These are phyloP conservation scores for Microcos paniculata DNA, from an alignment of 345 rosid genomes.

Conservation along the genomic window DNA sequence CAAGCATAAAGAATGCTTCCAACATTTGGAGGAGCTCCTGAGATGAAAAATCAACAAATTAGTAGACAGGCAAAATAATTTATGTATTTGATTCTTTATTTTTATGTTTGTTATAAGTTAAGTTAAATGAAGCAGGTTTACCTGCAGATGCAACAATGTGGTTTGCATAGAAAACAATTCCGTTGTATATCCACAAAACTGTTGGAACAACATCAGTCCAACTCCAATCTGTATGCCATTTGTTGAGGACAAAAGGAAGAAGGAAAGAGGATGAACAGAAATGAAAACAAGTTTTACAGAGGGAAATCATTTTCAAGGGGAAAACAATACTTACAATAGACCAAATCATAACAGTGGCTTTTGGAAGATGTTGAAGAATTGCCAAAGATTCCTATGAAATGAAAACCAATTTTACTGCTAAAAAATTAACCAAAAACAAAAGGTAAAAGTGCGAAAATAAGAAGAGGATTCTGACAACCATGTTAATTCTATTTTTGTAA, in stretches of 20 bases:
- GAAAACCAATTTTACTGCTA: neutral
- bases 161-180: slow-evolving; percentile 70
- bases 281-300: neutral
- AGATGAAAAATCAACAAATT: too few species aligned
- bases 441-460: too few species aligned
- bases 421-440: too few species aligned
- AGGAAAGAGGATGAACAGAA: neutral
- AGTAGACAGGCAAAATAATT: too few species aligned
- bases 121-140: slow-evolving; percentile 14
- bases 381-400: slow-evolving; percentile 61
- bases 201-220: slow-evolving; percentile 84
- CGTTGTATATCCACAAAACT: slow-evolving; percentile 90
- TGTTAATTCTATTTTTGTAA: too few species aligned
- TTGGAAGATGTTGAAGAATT: too few species aligned
- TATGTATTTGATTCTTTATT: too few species aligned
- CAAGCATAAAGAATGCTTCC: slow-evolving; percentile 85
- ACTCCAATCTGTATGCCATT: slow-evolving; percentile 78
- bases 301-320: neutral
- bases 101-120: too few species aligned
- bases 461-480: too few species aligned
- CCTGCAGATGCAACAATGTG: slow-evolving; percentile 80
- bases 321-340: slow-evolving; percentile 43
- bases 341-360: too few species aligned
- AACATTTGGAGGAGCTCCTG: slow-evolving; percentile 63
- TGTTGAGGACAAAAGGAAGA: neutral